Evolutionary conservation across 2,329 filamentous ascomycete species (phyloP), one percentile per base, ranked within the genome.

Genomic region (Clonostachys sp.): DNA sequence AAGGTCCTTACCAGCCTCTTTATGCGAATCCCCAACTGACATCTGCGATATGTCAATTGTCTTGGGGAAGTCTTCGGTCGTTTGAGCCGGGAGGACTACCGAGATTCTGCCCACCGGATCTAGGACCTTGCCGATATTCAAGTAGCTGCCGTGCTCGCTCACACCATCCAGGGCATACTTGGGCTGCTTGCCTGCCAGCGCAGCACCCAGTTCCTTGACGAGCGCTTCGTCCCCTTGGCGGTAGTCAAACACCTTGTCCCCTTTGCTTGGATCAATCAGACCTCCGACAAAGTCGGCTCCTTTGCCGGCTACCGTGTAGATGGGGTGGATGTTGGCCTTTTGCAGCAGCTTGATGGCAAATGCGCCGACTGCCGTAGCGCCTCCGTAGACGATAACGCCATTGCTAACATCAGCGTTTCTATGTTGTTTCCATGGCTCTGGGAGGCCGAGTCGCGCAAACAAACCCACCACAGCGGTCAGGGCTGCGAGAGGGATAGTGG

Each of bases 281-380:
- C 43, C 41, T 38, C 55, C 24, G 10, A 56, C 51, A 41, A 50
- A 52, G 24, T 30, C 24, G 24, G 24, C 24, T 10, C 24, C 24
- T 30, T 30, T 30, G 24, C 24, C 24, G 4, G 24, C 24, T 9
- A 85, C 65, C 5, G 70, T 72, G 50, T 84, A 80, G 34, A 84
- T 68, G 0, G 81, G 81, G 53, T 83, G 78, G 20, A 84, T 74
- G 47, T 79, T 76, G 3, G 70, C 62, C 4, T 51, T 61, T 0
- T 54, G 57, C 5, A 75, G n/a, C 2, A 85, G 66, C 54, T 85
- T 78, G 46, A 84, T 70, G 0, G 73, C 78, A 51, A 74, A 84
- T 3, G 77, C 68, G 6, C 80, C 82, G 0, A 83, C 78, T 0
- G 79, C 72, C 0, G 72, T 71, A 1, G 73, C 64, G 3, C 64